These are phyloP conservation scores for Fallopia convolvulus DNA, from an alignment of 148 eudicot species.

Conservation along the genomic window DNA sequence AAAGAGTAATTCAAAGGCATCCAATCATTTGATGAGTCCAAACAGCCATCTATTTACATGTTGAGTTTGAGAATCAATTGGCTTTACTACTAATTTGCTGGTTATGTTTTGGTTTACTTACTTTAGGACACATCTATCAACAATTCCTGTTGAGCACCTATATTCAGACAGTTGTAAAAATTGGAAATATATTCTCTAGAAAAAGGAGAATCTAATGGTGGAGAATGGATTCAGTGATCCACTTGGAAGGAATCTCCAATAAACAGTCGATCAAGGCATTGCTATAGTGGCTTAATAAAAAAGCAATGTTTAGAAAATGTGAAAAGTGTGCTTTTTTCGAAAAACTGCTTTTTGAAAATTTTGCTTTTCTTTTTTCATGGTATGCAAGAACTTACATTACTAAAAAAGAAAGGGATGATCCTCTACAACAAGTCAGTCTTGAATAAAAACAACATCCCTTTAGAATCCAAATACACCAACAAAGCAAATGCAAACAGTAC, in stretches of 20 bases:
- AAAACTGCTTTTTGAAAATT: background rate
- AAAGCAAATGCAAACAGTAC: background rate
- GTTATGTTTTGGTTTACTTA: background rate
- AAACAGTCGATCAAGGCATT: background rate
- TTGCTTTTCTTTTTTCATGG: background rate
- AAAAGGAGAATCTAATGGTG: conserved; percentile 2
- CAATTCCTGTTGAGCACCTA: background rate
- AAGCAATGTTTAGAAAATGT: no score
- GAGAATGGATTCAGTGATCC: background rate
- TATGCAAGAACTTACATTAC: background rate
- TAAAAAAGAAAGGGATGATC: background rate
- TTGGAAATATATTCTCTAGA: background rate
- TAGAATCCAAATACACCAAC: background rate
- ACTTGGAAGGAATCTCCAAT: background rate
- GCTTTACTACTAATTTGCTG: background rate
- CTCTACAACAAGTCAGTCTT: background rate
- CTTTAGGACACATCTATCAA: background rate
- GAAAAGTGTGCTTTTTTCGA: no score
- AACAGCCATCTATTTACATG: background rate
- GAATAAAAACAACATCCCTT: background rate
- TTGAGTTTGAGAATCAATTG: background rate
- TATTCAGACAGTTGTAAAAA: background rate
- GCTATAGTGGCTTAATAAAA: no score
- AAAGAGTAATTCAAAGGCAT: background rate
- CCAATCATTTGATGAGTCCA: background rate